Evolutionary conservation across 2,329 filamentous ascomycete genomes (phyloP).

Genomic region (Ophiostoma sp.): DNA sequence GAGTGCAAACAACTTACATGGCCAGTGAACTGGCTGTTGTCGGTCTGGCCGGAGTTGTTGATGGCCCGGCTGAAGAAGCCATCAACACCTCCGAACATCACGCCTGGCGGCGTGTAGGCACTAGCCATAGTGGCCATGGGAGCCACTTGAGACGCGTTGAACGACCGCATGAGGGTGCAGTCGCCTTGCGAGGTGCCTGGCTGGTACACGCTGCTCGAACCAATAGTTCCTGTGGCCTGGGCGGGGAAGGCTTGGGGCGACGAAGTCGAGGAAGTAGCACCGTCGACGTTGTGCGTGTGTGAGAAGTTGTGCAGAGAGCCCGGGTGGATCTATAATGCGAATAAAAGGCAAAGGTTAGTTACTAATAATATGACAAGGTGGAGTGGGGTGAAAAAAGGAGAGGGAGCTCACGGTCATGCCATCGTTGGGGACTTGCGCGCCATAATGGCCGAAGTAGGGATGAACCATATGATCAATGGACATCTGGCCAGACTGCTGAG

Average conservation of each 20-base stretch:
- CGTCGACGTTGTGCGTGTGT: not conserved
- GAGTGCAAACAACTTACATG: not conserved
- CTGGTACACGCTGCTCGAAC: not conserved
- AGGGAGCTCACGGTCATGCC: not conserved
- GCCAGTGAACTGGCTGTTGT: not conserved
- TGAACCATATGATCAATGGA: too few relatives aligned
- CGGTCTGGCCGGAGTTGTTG: not conserved
- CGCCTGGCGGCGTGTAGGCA: not conserved
- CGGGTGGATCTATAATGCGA: not conserved
- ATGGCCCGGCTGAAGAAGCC: not conserved
- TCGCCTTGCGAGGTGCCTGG: too few relatives aligned
- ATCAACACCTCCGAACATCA: not conserved
- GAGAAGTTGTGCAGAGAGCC: not conserved
- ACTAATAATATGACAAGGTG: not conserved
- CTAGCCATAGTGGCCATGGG: not conserved
- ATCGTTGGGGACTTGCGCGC: not conserved
- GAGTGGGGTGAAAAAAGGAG: not conserved
- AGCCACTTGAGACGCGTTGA: not conserved
- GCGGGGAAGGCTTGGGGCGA: not conserved
- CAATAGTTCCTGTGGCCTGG: not conserved
- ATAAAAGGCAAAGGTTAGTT: not conserved
- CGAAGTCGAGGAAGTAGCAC: not conserved
- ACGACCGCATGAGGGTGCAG: not conserved
- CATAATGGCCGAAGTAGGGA: not conserved
- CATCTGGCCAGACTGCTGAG: not conserved